phyloP scores from a whole-genome alignment of 345 rosid genomes.

The Rhodomyrtus tomentosa region DNA sequence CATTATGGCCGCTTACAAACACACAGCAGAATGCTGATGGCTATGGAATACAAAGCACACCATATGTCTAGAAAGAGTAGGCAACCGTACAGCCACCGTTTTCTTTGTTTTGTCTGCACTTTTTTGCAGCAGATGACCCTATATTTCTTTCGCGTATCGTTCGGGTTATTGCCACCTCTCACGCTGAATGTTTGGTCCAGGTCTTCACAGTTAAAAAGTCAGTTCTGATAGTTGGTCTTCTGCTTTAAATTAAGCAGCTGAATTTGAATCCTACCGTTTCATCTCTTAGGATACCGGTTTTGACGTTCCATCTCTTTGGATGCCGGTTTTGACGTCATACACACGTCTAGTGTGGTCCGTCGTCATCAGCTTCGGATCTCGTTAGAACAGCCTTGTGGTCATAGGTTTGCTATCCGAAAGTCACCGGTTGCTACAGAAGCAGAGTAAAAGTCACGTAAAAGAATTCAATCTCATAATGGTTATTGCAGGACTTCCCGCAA shows the following conservation, averaged over 20 bases:
- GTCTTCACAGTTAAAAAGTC: neutral
- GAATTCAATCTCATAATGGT: neutral
- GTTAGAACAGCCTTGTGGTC: neutral
- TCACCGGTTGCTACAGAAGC: neutral
- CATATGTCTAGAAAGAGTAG: neutral
- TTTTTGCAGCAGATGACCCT: neutral
- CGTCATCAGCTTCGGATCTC: neutral
- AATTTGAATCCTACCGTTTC: neutral
- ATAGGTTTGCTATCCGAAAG: neutral
- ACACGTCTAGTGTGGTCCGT: neutral
- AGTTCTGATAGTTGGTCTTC: neutral
- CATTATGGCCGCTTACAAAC: neutral
- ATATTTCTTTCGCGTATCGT: neutral
- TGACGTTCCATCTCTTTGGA: neutral
- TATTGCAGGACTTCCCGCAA: neutral
- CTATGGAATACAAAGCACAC: neutral
- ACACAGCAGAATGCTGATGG: neutral
- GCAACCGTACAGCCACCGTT: neutral
- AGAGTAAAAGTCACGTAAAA: neutral
- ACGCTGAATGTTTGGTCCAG: neutral
- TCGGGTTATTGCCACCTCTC: neutral
- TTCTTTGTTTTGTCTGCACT: neutral
- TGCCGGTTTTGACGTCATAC: neutral
- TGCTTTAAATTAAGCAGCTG: neutral
- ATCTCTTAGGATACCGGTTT: neutral